phyloP scores from a whole-genome alignment of 495 filamentous ascomycete genomes.

The Trypethelium eluteriae region DNA sequence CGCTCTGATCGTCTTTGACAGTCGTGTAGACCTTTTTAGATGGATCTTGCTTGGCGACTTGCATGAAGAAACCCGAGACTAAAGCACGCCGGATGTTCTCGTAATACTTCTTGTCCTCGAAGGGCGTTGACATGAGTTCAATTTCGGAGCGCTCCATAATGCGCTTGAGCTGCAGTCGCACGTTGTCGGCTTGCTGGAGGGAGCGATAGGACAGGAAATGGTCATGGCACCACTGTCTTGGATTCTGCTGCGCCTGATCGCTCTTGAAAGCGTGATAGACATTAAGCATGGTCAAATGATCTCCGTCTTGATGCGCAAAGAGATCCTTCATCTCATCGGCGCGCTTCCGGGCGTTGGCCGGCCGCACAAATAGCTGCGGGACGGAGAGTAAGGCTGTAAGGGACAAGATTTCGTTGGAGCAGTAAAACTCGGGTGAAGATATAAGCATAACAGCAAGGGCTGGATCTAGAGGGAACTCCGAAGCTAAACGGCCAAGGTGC shows the following conservation, averaged over 20 bases:
- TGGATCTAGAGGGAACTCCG: slow-evolving; percentile 93
- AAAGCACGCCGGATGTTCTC: slow-evolving; percentile 91
- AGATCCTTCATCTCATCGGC: slow-evolving; percentile 96
- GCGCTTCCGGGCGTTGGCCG: slow-evolving; percentile 71
- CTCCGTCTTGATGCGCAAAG: slow-evolving; percentile 87
- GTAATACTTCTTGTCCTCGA: slow-evolving; percentile 95
- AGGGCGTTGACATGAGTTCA: slow-evolving; percentile 77
- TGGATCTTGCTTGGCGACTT: slow-evolving; percentile 85
- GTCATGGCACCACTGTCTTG: slow-evolving; percentile 90
- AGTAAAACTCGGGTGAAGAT: slow-evolving; percentile 94
- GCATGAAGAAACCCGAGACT: slow-evolving; percentile 99
- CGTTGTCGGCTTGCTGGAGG: slow-evolving; percentile 86
- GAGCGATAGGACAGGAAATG: slow-evolving; percentile 91
- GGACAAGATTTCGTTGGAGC: slow-evolving; percentile 95
- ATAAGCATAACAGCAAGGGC: slow-evolving; percentile 97
- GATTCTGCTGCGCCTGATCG: slow-evolving; percentile 60
- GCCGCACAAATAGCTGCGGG: slow-evolving; percentile 87
- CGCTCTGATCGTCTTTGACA: slow-evolving; percentile 86
- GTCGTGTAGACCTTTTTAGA: slow-evolving; percentile 80
- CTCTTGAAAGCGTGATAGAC: slow-evolving; percentile 96
- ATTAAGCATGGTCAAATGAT: slow-evolving; percentile 93
- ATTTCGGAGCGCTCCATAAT: slow-evolving; percentile 93
- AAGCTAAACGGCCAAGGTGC: slow-evolving; percentile 72
- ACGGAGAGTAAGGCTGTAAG: slow-evolving; percentile 91
- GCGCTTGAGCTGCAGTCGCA: slow-evolving; percentile 78